Evolutionary conservation across 257 asterid genomes (phyloP), one percentile per base, ranked within the genome.

Genomic region (Salvia miltiorrhiza): DNA sequence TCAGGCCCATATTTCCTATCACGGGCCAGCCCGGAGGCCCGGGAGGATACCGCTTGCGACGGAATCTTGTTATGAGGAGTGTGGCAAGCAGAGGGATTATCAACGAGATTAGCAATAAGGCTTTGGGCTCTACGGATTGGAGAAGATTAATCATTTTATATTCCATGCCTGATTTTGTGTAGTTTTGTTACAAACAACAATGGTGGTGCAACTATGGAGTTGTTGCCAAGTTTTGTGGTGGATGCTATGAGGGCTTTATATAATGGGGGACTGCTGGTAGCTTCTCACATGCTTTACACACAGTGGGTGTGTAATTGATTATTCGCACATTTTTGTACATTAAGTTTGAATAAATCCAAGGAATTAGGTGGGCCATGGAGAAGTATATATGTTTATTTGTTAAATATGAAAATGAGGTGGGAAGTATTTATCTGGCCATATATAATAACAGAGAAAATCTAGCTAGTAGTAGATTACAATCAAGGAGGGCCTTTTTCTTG

Each of bases 21-120:
- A 93, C 67, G 56, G 98, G 97, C 90, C 83, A 82, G 0, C 97
- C 98, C 32, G 17, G 74, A 0, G 97, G 98, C 9, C 97, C 98
- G 5, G 98, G 98, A 1, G 98, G 97, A 14, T 76, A 85, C 6
- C 76, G 85, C 65, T 86, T 86, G 0, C 77, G 76, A 0, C 87
- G 78, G 21, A 81, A 77, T 58, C 71, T 78, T 1, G 85, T 64
- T 23, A 79, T 5, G 4, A 67, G 7, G 28, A 80, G 59, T 7
- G 69, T 26, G 56, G 70, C 11, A 1, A 79, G n/a, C 4, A 83
- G 43, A 44, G 91, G 88, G 78, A 76, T 16, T 58, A 67, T 47
- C 70, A 73, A 59, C 58, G 79, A 28, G 41, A 76, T 37, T 9
- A 37, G 33, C 26, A 74, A 6, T 11, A 81, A 30, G 30, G 78